A percentile compares a stretch with the other conserved stretches of the same genome.
Evolutionary conservation across 2,329 filamentous ascomycete species (phyloP).

Genomic region (Calonectria montana): DNA sequence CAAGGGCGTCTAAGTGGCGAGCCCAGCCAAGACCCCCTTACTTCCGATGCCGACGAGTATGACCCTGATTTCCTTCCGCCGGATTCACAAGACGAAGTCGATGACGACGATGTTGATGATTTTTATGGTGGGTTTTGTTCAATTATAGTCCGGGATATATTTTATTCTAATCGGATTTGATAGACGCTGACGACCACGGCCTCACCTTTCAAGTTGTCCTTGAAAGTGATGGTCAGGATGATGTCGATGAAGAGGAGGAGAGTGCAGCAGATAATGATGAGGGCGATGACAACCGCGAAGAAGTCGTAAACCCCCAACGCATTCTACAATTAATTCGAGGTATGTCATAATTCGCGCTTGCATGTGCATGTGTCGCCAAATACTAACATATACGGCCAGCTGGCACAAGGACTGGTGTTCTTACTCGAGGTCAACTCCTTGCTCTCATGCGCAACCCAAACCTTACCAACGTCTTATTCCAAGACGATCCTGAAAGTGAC

Average conservation of each 20-base stretch:
- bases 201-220: slow-evolving; percentile 37
- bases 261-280: slow-evolving; percentile 32
- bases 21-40: slow-evolving; percentile 5
- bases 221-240: slow-evolving; percentile 28
- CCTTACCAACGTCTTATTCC: slow-evolving; percentile 50
- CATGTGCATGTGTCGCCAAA: background rate
- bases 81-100: slow-evolving; percentile 30
- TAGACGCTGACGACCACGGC: slow-evolving; percentile 27
- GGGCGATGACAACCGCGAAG: slow-evolving; percentile 37
- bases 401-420: slow-evolving; percentile 42
- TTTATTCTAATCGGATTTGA: background rate
- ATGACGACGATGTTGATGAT: slow-evolving; percentile 31
- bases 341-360: slow-evolving; percentile 23
- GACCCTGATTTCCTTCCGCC: slow-evolving; percentile 17
- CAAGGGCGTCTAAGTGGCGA: slow-evolving; percentile 5
- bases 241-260: slow-evolving; percentile 38
- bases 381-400: slow-evolving; percentile 31
- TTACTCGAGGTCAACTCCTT: slow-evolving; percentile 53
- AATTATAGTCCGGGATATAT: background rate
- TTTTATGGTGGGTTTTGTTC: slow-evolving; percentile 32
- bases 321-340: slow-evolving; percentile 47
- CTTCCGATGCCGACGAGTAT: slow-evolving; percentile 40
- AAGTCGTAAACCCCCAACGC: slow-evolving; percentile 44
- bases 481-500: slow-evolving; percentile 52
- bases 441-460: slow-evolving; percentile 54